Evolutionary conservation across 2,329 filamentous ascomycete genomes (phyloP), one percentile per base, ranked within the genome.

Genomic region (Monilinia aucupariae): DNA sequence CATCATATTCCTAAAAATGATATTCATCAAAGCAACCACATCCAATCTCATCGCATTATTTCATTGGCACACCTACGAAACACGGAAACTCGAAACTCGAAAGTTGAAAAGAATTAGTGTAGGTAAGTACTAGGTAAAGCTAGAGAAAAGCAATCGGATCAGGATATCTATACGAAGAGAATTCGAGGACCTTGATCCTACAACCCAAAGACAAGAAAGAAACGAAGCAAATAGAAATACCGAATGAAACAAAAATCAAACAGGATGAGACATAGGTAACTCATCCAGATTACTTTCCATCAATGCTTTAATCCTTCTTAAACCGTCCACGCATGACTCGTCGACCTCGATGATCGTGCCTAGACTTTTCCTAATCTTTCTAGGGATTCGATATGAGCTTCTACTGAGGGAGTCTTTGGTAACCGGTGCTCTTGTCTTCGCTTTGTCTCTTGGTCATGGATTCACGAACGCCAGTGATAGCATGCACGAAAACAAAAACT

Each of bases 401-500:
- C 58, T 65, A 69, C 53, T 70, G 66, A 32, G 69, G 68, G 45
- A 71, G 68, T 37, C 66, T 61, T 37, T 56, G 61, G 41, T 71
- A 71, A 15, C 66, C 68, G 22, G 63, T 56, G 53, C 55, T 67
- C 58, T 62, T 70, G 15, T 66, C 50, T 25, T 69, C 68, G 43
- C 39, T 56, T 45, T 61, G 59, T 48, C 64, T 68, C 41, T 64
- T 65, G 32, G 67, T 69, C 30, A 66, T 49, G 22, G 47, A 49
- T 59, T 71, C 69, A 27, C 70, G 69, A 51, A 68, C 43, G 25
- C 64, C 65, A 12, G 68, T 68, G 32, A 71, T 12, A 30, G 61
- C 65, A 54, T 70, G 68, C n/a, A 64, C 59, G 34, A 71, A 32
- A 17, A 60, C 59, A 48, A 69, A 70, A 12, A 65, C 69, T 71